These are phyloP conservation scores for Suillus brevipes DNA, from an alignment of 768 basidiomycete genomes.

Conservation along the genomic window DNA sequence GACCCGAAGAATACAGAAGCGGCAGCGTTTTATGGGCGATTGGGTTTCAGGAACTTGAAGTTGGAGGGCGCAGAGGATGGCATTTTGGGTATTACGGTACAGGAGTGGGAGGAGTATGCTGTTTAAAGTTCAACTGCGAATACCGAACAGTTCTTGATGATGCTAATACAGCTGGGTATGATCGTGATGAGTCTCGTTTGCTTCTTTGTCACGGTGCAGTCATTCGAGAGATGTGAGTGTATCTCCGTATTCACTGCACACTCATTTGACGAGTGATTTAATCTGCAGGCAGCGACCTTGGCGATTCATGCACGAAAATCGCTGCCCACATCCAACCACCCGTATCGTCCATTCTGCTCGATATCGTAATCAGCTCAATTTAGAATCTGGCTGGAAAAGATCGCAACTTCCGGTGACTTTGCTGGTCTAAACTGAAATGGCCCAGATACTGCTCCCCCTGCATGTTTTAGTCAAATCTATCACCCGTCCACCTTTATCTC, in stretches of 20 bases:
- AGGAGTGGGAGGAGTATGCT: slow-evolving; percentile 26
- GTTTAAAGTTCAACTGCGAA: not conserved
- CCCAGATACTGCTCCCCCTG: not conserved
- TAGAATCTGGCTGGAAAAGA: not conserved
- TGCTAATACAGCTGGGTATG: not conserved
- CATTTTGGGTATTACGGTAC: slow-evolving; percentile 58
- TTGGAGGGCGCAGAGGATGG: slow-evolving; percentile 53
- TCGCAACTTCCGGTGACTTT: not conserved
- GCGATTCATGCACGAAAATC: not conserved
- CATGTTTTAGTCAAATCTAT: not conserved
- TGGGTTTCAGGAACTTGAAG: slow-evolving; percentile 59
- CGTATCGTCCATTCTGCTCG: not conserved
- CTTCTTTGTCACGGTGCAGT: not conserved
- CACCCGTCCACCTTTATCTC: not conserved
- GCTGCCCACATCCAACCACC: not conserved
- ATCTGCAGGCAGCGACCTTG: too few relatives aligned
- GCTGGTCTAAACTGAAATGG: not conserved
- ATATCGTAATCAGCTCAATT: not conserved
- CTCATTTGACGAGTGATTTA: not conserved
- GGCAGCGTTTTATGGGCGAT: slow-evolving; percentile 55
- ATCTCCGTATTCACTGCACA: not conserved
- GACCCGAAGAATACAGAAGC: slow-evolving; percentile 64
- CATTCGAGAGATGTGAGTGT: not conserved
- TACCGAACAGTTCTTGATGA: not conserved
- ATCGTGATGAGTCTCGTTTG: not conserved